Evolutionary conservation across 2,329 filamentous ascomycete species (phyloP).

Genomic region (Ambrosiella beaveri): DNA sequence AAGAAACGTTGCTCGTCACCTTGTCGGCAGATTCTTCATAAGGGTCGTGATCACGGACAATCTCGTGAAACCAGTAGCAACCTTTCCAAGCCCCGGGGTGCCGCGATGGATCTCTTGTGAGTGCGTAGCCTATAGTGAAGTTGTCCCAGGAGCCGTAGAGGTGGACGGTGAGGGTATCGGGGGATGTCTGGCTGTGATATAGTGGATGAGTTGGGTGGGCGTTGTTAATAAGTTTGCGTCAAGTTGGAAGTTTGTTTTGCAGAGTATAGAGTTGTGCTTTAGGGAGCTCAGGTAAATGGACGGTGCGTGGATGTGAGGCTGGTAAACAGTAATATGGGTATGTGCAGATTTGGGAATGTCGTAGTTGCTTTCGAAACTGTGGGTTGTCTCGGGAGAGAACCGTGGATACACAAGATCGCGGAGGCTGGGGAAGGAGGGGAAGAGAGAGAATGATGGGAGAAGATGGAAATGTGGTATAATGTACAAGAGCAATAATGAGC

Average conservation of each 20-base stretch:
- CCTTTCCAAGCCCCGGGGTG: conserved; percentile 69
- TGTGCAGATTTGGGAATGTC: neutral
- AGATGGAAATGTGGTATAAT: neutral
- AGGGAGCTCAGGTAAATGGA: neutral
- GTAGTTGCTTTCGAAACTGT: neutral
- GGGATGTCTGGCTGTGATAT: conserved; percentile 35
- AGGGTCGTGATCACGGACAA: conserved; percentile 51
- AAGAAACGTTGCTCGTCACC: no score
- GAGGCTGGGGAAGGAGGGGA: neutral
- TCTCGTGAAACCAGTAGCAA: conserved; percentile 72
- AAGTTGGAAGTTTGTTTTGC: neutral
- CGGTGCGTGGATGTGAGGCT: neutral
- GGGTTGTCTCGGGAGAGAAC: neutral
- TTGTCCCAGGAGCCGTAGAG: conserved; percentile 93
- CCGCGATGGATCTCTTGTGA: conserved; percentile 64
- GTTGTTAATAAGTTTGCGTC: neutral
- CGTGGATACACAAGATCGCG: neutral
- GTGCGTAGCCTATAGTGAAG: conserved; percentile 59
- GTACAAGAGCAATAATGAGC: neutral
- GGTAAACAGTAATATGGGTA: neutral
- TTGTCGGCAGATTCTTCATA: neutral
- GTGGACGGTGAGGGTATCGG: conserved; percentile 51
- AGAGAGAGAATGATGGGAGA: neutral
- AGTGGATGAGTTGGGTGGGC: neutral
- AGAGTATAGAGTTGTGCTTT: no score